phyloP scores from a whole-genome alignment of 768 basidiomycete species.

The Podaxis mareebaensis region DNA sequence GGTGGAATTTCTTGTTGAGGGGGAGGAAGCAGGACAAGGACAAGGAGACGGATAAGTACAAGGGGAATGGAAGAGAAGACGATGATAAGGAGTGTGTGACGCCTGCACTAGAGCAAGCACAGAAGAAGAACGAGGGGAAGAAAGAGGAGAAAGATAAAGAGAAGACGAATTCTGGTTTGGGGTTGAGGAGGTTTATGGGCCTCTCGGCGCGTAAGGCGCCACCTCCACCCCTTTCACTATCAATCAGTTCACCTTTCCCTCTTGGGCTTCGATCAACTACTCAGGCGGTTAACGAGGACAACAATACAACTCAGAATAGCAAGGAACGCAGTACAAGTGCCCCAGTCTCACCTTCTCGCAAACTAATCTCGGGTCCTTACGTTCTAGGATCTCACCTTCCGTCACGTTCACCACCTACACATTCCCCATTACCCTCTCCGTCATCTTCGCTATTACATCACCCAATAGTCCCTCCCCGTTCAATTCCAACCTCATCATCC shows the following conservation, averaged over 20 bases:
- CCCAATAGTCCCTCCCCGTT: background rate
- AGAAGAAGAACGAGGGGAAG: constrained; percentile 26
- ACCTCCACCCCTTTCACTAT: constrained; percentile 14
- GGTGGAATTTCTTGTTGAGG: constrained; percentile 11
- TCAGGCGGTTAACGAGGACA: background rate
- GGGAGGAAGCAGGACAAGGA: constrained; percentile 10
- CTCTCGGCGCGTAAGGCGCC: constrained; percentile 18
- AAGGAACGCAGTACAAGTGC: constrained; percentile 18
- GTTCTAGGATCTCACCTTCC: constrained; percentile 38
- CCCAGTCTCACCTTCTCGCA: constrained; percentile 22
- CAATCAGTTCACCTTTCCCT: constrained; percentile 1
- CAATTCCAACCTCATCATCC: constrained; percentile 13
- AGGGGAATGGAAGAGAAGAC: constrained; percentile 12
- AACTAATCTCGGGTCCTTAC: constrained; percentile 48
- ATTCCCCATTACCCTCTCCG: constrained; percentile 15
- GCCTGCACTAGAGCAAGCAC: constrained; percentile 13
- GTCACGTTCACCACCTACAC: constrained; percentile 19
- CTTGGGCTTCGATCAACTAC: constrained; percentile 7
- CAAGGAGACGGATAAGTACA: background rate
- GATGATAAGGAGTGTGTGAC: constrained; percentile 21
- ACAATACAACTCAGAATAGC: constrained; percentile 14
- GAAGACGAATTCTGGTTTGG: constrained; percentile 11
- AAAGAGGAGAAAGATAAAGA: constrained; percentile 22
- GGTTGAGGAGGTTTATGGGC: constrained; percentile 37
- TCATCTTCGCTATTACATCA: constrained; percentile 17